Evolutionary conservation across 257 asterid species (phyloP).

Genomic region (Euphrasia confusa): DNA sequence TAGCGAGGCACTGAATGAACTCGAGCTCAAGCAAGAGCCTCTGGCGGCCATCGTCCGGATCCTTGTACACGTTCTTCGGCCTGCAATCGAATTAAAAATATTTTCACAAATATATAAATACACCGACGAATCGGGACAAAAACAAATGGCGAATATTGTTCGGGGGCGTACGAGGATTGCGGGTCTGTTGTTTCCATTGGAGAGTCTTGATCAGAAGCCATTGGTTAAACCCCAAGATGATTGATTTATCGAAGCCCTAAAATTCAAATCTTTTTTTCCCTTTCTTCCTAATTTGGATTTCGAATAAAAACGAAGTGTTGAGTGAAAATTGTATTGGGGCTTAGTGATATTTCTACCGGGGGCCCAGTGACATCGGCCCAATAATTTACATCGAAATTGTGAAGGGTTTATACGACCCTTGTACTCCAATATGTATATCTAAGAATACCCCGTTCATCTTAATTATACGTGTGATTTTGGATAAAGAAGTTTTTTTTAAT

Average conservation of each 20-base stretch:
- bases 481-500: no score
- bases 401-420: no score
- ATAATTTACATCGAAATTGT: no score
- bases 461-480: no score
- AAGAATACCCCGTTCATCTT: no score
- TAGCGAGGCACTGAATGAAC: conserved; percentile 87
- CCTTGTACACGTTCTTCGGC: conserved; percentile 49
- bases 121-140: neutral
- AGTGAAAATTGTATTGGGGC: neutral
- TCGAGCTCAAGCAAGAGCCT: conserved; percentile 87
- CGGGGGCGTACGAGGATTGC: conserved; percentile 40
- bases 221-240: conserved; percentile 17
- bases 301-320: neutral
- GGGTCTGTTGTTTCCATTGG: conserved; percentile 34
- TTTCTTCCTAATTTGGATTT: neutral
- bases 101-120: neutral
- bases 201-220: conserved; percentile 38
- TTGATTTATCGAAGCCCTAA: conserved; percentile 1
- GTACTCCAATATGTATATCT: no score
- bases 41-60: conserved; percentile 94
- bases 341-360: no score
- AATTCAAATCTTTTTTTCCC: neutral
- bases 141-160: neutral
- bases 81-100: conserved; percentile 33
- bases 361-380: no score